Conservation (phyloP, 768 basidiomycete genomes). For the Phlegmacium glaucopus region DNA sequence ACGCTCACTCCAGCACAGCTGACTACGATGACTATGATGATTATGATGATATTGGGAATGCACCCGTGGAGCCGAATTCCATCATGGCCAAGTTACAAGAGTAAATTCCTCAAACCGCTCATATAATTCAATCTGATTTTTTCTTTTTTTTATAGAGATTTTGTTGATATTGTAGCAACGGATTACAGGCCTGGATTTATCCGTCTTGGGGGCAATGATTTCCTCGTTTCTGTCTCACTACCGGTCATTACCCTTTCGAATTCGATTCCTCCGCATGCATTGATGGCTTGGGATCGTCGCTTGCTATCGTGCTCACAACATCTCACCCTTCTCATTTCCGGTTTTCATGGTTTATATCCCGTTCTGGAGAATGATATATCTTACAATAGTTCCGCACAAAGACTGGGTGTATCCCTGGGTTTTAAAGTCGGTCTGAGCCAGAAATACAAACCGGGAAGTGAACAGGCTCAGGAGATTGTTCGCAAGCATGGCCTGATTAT, state of each 20-base stretch:
- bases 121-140: background rate
- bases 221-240: slow-evolving; percentile 54
- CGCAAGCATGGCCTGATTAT: slow-evolving; percentile 48
- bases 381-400: slow-evolving; percentile 31
- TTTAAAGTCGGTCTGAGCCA: slow-evolving; percentile 64
- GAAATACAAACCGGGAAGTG: slow-evolving; percentile 56
- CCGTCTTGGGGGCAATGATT: slow-evolving; percentile 46
- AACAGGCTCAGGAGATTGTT: slow-evolving; percentile 44
- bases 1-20: slow-evolving; percentile 24
- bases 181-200: slow-evolving; percentile 61
- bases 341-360: slow-evolving; percentile 53
- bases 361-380: slow-evolving; percentile 41
- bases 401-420: slow-evolving; percentile 31
- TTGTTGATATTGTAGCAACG: slow-evolving; percentile 53
- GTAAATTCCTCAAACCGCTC: slow-evolving; percentile 13
- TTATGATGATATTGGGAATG: slow-evolving; percentile 34
- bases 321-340: slow-evolving; percentile 63
- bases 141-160: slow-evolving; percentile 41
- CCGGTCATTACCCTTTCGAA: slow-evolving; percentile 49
- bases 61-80: slow-evolving; percentile 16
- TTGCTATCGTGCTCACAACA: slow-evolving; percentile 55
- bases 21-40: slow-evolving; percentile 35
- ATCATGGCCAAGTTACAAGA: slow-evolving; percentile 27
- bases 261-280: slow-evolving; percentile 57
- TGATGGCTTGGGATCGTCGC: slow-evolving; percentile 72